Evolutionary conservation across 2,329 filamentous ascomycete genomes (phyloP).

Genomic region (Sclerotinia sclerotiorum): DNA sequence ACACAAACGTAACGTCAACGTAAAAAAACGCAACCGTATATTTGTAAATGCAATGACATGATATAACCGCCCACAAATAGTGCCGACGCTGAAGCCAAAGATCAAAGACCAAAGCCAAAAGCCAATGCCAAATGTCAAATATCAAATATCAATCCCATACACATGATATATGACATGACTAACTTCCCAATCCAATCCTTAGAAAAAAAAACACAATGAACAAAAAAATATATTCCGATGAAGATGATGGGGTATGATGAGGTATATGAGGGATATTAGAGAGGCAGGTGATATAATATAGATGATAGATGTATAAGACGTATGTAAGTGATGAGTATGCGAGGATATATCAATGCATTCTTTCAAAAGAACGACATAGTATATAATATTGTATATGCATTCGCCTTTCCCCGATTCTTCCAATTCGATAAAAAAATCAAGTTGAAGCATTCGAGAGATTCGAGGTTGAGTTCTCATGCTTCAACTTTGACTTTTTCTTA

Average conservation of each 20-base stretch:
- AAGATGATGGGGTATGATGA: not conserved
- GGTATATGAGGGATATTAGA: constrained; percentile 2
- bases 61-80: constrained; percentile 15
- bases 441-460: not conserved
- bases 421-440: constrained; percentile 3
- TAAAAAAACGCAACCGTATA: constrained; percentile 7
- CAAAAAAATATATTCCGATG: not conserved
- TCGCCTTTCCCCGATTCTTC: not conserved
- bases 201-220: constrained; percentile 12
- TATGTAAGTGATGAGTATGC: not conserved
- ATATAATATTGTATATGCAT: not conserved
- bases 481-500: constrained; percentile 1
- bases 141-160: not conserved
- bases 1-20: not conserved
- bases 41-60: constrained; percentile 20
- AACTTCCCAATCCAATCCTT: not conserved
- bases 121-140: not conserved
- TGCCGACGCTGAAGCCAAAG: not conserved
- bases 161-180: not conserved
- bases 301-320: constrained; percentile 4
- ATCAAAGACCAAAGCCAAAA: not conserved
- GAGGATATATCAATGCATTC: not conserved
- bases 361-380: not conserved
- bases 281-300: not conserved
- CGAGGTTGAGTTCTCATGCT: constrained; percentile 9